Base-by-base conservation (phyloP, 148 eudicot genomes). In the Camellia lanceoleosa region DNA sequence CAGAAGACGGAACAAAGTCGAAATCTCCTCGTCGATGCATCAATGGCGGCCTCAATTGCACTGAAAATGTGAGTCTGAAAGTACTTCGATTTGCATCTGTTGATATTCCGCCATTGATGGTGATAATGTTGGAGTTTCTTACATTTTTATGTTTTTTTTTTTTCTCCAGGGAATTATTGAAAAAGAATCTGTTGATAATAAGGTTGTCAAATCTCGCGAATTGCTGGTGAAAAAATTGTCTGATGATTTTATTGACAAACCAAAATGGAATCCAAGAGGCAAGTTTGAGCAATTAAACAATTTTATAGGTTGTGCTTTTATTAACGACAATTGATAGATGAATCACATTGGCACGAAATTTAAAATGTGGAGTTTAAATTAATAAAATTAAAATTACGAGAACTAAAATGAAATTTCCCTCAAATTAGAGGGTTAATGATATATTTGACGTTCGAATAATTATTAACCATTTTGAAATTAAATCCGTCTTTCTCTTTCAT, bases 261-360 rank as follows among this genome's bases (percentile, higher is more conserved):
- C 89, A 56, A 85, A 82, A 49, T 96, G 97, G 98, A 90, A 93
- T 82, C 95, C 94, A 7, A 83, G 81, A 85, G 95, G 97, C 73
- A 68, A 86, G 84, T 62, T 30, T 23, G 6, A 23, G 38, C 38
- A 30, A 30, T n/a, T n/a, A n/a, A n/a, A n/a, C n/a, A n/a, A n/a
- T n/a, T n/a, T n/a, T n/a, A n/a, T n/a, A n/a, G n/a, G n/a, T n/a
- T n/a, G n/a, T n/a, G n/a, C n/a, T n/a, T n/a, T n/a, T n/a, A n/a
- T n/a, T n/a, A n/a, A n/a, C n/a, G n/a, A n/a, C n/a, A n/a, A n/a
- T n/a, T n/a, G n/a, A n/a, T n/a, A n/a, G n/a, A n/a, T n/a, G n/a
- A n/a, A n/a, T n/a, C n/a, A n/a, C n/a, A n/a, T n/a, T n/a, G n/a
- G n/a, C n/a, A n/a, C n/a, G n/a, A n/a, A n/a, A n/a, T 30, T 30